Conservation (phyloP, 108 stramenopile genomes). For the Fragilaria radians region DNA sequence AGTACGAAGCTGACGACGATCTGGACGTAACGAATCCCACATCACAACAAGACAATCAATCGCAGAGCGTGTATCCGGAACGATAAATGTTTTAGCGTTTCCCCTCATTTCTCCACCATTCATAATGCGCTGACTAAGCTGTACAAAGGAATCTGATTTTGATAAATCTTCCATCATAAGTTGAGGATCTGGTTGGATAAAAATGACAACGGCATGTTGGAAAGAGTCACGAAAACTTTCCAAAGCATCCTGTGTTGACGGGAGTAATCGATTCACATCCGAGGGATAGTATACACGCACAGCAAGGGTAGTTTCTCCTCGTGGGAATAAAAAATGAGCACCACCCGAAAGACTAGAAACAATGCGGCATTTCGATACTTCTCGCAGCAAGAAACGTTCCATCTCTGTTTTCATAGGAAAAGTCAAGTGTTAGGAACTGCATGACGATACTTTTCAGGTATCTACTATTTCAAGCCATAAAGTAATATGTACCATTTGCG, state of each 20-base stretch:
- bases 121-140: slow-evolving; percentile 27
- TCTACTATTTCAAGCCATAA: too few species aligned
- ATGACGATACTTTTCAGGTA: too few species aligned
- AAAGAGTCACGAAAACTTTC: slow-evolving; percentile 32
- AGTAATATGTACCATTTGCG: slow-evolving; percentile 4
- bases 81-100: slow-evolving; percentile 3
- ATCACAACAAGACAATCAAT: slow-evolving; percentile 19
- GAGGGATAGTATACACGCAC: slow-evolving; percentile 30
- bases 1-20: slow-evolving; percentile 28
- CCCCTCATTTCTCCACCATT: not conserved
- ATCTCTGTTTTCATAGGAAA: slow-evolving; percentile 14
- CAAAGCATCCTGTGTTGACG: slow-evolving; percentile 4
- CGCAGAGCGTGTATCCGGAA: slow-evolving; percentile 20
- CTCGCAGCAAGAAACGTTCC: slow-evolving; percentile 31
- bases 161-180: slow-evolving; percentile 33
- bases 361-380: slow-evolving; percentile 40
- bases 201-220: slow-evolving; percentile 38
- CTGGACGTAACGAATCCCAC: slow-evolving; percentile 32
- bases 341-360: slow-evolving; percentile 38
- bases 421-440: too few species aligned
- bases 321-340: slow-evolving; percentile 50
- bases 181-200: slow-evolving; percentile 22
- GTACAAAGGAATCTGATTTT: slow-evolving; percentile 42
- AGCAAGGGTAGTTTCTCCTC: slow-evolving; percentile 23
- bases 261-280: slow-evolving; percentile 19